These are phyloP conservation scores for Friedmanniomyces simplex DNA, from an alignment of 495 filamentous ascomycete genomes.

Conservation along the genomic window DNA sequence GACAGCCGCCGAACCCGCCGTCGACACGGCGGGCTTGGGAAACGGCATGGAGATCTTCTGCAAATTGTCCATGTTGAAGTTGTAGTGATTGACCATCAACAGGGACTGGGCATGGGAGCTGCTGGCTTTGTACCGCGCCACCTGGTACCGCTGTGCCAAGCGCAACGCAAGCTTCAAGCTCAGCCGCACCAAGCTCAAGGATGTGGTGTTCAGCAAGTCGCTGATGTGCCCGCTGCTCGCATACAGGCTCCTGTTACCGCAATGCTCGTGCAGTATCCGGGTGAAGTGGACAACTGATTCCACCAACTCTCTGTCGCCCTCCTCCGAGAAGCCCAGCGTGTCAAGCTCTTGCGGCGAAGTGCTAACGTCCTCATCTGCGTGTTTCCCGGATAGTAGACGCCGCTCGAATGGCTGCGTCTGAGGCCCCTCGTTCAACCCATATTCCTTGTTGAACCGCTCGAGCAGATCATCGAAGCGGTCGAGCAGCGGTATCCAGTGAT, in stretches of 20 bases:
- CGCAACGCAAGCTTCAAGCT: slow-evolving; percentile 69
- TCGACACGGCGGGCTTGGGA: slow-evolving; percentile 47
- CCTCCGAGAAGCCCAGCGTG: slow-evolving; percentile 46
- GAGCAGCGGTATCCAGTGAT: slow-evolving; percentile 93
- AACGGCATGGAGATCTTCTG: slow-evolving; percentile 76
- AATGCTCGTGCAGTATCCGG: slow-evolving; percentile 76
- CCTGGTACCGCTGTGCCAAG: slow-evolving; percentile 85
- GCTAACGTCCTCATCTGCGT: slow-evolving; percentile 26
- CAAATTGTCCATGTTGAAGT: slow-evolving; percentile 83
- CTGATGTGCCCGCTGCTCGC: slow-evolving; percentile 80
- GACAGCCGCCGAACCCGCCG: slow-evolving; percentile 29
- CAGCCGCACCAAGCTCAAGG: slow-evolving; percentile 59
- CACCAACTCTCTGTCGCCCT: slow-evolving; percentile 71
- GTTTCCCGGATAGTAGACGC: slow-evolving; percentile 49
- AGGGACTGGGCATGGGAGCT: slow-evolving; percentile 55
- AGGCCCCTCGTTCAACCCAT: slow-evolving; percentile 68
- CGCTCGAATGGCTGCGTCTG: slow-evolving; percentile 65
- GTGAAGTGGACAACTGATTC: slow-evolving; percentile 77
- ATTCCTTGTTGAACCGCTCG: slow-evolving; percentile 68
- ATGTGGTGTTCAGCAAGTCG: slow-evolving; percentile 78
- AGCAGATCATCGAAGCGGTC: slow-evolving; percentile 90
- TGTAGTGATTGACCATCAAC: slow-evolving; percentile 78
- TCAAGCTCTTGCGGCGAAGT: slow-evolving; percentile 17
- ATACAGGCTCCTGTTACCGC: slow-evolving; percentile 94
- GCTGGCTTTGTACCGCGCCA: slow-evolving; percentile 61